Evolutionary conservation across 208 protist species (phyloP).

Genomic region (Lotmaria passim): DNA sequence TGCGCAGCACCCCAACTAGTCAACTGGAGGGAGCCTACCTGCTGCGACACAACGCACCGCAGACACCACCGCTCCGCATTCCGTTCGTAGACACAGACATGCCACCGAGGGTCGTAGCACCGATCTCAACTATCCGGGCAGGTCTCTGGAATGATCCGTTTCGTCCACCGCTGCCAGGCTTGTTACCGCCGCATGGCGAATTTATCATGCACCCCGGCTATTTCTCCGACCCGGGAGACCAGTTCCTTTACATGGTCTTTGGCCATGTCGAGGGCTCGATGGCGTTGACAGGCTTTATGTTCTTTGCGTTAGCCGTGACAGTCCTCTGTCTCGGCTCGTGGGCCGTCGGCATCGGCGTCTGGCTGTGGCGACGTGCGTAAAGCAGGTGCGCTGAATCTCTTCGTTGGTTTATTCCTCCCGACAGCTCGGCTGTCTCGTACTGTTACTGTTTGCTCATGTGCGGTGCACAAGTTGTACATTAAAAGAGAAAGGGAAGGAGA

Average conservation of each 20-base stretch:
- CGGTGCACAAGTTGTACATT: too few species aligned
- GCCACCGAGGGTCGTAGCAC: constrained; percentile 17
- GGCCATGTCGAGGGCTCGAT: constrained; percentile 28
- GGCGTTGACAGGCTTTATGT: constrained; percentile 5
- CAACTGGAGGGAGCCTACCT: constrained; percentile 36
- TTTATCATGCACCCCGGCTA: constrained; percentile 69
- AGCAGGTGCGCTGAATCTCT: neutral
- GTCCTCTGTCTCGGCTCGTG: constrained; percentile 23
- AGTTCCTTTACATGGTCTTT: constrained; percentile 37
- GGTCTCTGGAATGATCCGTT: constrained; percentile 57
- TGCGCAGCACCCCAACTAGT: constrained; percentile 32
- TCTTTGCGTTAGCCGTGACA: constrained; percentile 20
- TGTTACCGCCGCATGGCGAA: constrained; percentile 39
- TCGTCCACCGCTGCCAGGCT: constrained; percentile 23
- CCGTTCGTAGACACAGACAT: constrained; percentile 16
- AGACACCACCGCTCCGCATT: constrained; percentile 6
- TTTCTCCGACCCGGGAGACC: constrained; percentile 44
- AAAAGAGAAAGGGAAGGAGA: too few species aligned
- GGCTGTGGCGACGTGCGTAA: constrained; percentile 15
- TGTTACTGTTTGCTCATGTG: too few species aligned
- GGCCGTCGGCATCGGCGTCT: constrained; percentile 18
- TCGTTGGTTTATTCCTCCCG: too few species aligned
- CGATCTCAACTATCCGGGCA: constrained; percentile 16
- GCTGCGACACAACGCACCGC: constrained; percentile 11
- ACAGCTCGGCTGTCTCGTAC: neutral